Percentiles rank a stretch among this genome's conserved stretches.
phyloP scores from a whole-genome alignment of 2,329 filamentous ascomycete genomes.

The Alternaria tenuissima region DNA sequence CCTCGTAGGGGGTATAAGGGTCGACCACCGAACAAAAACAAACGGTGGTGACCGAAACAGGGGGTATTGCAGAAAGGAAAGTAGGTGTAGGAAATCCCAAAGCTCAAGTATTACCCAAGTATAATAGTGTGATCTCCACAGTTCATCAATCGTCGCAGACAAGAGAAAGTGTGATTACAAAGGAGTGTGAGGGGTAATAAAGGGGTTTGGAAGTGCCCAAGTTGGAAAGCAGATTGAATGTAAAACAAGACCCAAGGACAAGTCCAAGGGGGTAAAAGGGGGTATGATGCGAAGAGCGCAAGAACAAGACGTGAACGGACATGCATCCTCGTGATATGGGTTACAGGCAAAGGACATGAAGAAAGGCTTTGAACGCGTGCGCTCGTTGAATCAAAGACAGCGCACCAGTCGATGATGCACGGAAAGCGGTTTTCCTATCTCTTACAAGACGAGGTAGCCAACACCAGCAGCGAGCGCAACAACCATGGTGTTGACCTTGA shows the following conservation, averaged over 20 bases:
- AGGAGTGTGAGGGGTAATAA: constrained; percentile 25
- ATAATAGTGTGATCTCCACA: constrained; percentile 9
- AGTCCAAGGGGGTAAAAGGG: constrained; percentile 15
- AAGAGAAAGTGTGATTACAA: constrained; percentile 39
- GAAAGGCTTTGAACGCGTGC: constrained; percentile 6
- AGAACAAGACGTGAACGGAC: constrained; percentile 15
- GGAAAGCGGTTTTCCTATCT: constrained; percentile 20
- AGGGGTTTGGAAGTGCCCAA: constrained; percentile 12
- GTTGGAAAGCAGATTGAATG: constrained; percentile 21
- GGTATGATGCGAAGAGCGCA: constrained; percentile 11
- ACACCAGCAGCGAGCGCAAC: constrained; percentile 43
- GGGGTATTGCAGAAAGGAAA: constrained; percentile 4
- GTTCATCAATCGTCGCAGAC: constrained; percentile 42
- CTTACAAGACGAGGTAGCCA: constrained; percentile 49
- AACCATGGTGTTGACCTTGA: constrained; percentile 44
- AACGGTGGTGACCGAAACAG: constrained; percentile 12
- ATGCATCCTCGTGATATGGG: constrained; percentile 31
- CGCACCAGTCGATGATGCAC: constrained; percentile 44
- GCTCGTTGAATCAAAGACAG: constrained; percentile 35
- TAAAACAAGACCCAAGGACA: constrained; percentile 14
- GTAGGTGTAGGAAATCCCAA: constrained; percentile 1
- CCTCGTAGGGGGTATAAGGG: constrained; percentile 1
- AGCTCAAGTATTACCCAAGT: constrained; percentile 9
- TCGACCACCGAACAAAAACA: constrained; percentile 10
- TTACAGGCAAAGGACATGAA: constrained; percentile 20